These are phyloP conservation scores for Ophiosphaerella narmari DNA, from an alignment of 2,329 filamentous ascomycete species.

Conservation along the genomic window DNA sequence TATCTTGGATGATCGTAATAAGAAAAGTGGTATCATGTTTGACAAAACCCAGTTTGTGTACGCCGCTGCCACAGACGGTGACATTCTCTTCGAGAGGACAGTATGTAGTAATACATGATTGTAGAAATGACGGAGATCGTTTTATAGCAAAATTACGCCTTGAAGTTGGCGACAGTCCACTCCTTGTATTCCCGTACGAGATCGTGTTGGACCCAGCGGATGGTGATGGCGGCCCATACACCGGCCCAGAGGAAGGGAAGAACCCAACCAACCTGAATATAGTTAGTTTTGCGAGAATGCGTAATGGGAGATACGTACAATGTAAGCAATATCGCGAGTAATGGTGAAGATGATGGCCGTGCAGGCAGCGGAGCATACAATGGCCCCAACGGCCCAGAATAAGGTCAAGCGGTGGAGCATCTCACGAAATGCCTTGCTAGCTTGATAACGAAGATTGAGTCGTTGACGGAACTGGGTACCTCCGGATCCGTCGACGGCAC, in stretches of 20 bases:
- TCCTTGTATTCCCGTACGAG: conserved; percentile 41
- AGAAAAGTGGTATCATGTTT: conserved; percentile 3
- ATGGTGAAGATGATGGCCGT: conserved; percentile 56
- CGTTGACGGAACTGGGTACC: conserved; percentile 58
- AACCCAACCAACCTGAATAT: conserved; percentile 51
- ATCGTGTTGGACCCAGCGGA: conserved; percentile 50
- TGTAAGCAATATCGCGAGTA: conserved; percentile 53
- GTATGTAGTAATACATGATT: conserved; percentile 6
- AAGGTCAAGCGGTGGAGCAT: conserved; percentile 58
- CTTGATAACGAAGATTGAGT: conserved; percentile 58
- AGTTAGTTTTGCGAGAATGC: conserved; percentile 9
- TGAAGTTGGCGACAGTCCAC: conserved; percentile 45
- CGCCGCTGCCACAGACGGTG: conserved; percentile 7
- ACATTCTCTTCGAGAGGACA: not conserved
- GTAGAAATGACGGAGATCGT: not conserved
- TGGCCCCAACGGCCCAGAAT: conserved; percentile 57
- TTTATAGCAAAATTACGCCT: conserved; percentile 28
- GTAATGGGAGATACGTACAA: conserved; percentile 40
- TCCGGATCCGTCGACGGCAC: conserved; percentile 58
- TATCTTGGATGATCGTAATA: not conserved
- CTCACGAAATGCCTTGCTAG: conserved; percentile 57
- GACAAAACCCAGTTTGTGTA: conserved; percentile 3
- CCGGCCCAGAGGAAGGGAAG: conserved; percentile 57
- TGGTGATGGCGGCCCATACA: conserved; percentile 53
- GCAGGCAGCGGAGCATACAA: conserved; percentile 46